phyloP scores from a whole-genome alignment of 1,284 basidiomycete species.

The Athelia sp. region DNA sequence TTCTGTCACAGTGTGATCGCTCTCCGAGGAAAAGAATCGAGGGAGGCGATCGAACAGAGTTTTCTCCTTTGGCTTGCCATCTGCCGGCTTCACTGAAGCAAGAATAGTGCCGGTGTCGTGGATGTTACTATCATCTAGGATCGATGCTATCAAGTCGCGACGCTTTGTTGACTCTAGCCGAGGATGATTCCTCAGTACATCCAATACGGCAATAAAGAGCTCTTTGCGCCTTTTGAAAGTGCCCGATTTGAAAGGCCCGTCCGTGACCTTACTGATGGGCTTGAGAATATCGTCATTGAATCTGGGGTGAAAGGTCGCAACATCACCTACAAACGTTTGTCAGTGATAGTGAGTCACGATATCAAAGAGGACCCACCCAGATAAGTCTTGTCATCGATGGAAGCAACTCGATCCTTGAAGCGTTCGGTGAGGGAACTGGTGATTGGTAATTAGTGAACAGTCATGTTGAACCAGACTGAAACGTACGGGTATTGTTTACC shows the following conservation, averaged over 20 bases:
- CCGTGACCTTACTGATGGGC: neutral
- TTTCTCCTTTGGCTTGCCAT: neutral
- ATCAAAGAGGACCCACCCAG: too few relatives aligned
- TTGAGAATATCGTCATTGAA: slow-evolving; percentile 10
- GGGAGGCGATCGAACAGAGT: neutral
- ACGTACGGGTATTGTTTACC: slow-evolving; percentile 22
- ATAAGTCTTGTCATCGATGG: too few relatives aligned
- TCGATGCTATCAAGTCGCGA: slow-evolving; percentile 9
- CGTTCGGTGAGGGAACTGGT: too few relatives aligned
- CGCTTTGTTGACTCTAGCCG: slow-evolving; percentile 7
- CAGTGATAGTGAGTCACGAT: too few relatives aligned
- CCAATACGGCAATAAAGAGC: slow-evolving; percentile 13
- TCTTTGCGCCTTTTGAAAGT: slow-evolving; percentile 18
- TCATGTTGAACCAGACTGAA: too few relatives aligned
- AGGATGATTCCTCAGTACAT: slow-evolving; percentile 8
- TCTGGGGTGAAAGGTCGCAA: slow-evolving; percentile 13
- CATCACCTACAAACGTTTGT: too few relatives aligned
- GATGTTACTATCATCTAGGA: slow-evolving; percentile 8
- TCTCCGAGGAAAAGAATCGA: neutral
- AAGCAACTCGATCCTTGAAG: too few relatives aligned
- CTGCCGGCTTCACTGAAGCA: neutral
- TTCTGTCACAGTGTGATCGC: neutral
- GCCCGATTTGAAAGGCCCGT: slow-evolving; percentile 1
- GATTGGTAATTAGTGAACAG: too few relatives aligned
- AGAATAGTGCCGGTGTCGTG: neutral